These are phyloP conservation scores for Colletotrichum higginsianum DNA, from an alignment of 2,329 filamentous ascomycete species.

Conservation along the genomic window DNA sequence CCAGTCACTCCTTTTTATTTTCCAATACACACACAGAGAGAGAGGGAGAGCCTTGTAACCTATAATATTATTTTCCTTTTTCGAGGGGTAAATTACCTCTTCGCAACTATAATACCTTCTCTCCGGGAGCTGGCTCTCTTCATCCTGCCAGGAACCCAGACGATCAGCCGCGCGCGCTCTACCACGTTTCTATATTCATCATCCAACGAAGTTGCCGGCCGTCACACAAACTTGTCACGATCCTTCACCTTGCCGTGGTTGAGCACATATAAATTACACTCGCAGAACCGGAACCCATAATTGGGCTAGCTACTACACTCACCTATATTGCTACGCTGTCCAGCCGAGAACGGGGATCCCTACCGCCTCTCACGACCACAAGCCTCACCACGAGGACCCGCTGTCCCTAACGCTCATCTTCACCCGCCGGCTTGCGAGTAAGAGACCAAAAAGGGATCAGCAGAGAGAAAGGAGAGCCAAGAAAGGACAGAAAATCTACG, in stretches of 20 bases:
- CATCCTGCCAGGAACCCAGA: conserved; percentile 59
- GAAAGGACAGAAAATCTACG: conserved; percentile 49
- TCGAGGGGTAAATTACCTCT: conserved; percentile 54
- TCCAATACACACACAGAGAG: conserved; percentile 25
- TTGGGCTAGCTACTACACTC: background rate
- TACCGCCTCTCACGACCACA: conserved; percentile 46
- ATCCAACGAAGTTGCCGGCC: conserved; percentile 60
- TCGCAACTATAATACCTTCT: conserved; percentile 57
- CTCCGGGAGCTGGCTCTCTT: conserved; percentile 69
- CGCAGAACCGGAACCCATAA: conserved; percentile 4
- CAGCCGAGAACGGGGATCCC: conserved; percentile 42
- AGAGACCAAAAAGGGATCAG: conserved; percentile 10
- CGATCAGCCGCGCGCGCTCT: conserved; percentile 54
- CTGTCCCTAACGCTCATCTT: conserved; percentile 54
- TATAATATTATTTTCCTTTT: conserved; percentile 47
- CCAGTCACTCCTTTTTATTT: conserved; percentile 67
- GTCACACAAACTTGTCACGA: conserved; percentile 57
- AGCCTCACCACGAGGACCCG: conserved; percentile 57
- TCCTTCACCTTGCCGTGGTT: conserved; percentile 53
- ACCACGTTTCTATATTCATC: conserved; percentile 44
- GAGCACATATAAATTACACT: conserved; percentile 32
- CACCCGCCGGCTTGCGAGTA: conserved; percentile 12
- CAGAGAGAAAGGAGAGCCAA: conserved; percentile 22
- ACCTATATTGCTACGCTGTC: conserved; percentile 3
- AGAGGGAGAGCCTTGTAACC: conserved; percentile 44